Evolutionary conservation across 257 asterid genomes (phyloP), one percentile per base, ranked within the genome.

Genomic region (Vinca minor): DNA sequence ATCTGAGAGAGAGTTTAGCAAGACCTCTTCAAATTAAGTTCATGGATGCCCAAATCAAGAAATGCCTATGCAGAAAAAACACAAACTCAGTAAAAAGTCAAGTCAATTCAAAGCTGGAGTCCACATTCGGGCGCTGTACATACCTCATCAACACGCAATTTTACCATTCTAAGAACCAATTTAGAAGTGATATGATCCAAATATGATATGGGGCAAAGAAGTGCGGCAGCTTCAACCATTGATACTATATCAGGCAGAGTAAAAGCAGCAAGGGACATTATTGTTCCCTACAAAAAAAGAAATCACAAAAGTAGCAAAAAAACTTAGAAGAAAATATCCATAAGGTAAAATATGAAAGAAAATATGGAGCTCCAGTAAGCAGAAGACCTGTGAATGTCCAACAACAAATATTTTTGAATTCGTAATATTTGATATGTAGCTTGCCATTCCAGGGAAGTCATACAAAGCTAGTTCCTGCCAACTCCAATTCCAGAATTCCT

Each of bases 401-500:
- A 89, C 89, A 74, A 89, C 74, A 69, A 84, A 71, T 36, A 93
- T 69, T 82, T 86, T 89, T 69, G 89, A 81, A 59, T 78, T 71
- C 41, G 97, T 85, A 64, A 68, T 57, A 45, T 87, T 79, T 68
- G 79, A 31, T 60, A 89, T 62, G 67, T 85, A 93, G 66, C 68
- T 85, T 57, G 84, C 81, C 92, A 93, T 93, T 78, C 78, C 97
- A 53, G 83, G 80, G 59, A 93, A 91, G 81, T 89, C 98, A 59
- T 81, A 76, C 50, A 85, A 84, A 68, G 98, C 96, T 72, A 89
- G 74, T 64, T 93, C 98, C 83, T 89, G 95, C 98, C 98, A 93
- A 79, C 95, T 89, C 97, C 98, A 93, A 55, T 93, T 94, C 98
- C 98, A 93, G 67, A 93, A 93, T 36, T 89, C 83, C 98, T 89